Base-by-base conservation (phyloP, 2,329 filamentous ascomycete genomes). In the Alternaria postmessia region DNA sequence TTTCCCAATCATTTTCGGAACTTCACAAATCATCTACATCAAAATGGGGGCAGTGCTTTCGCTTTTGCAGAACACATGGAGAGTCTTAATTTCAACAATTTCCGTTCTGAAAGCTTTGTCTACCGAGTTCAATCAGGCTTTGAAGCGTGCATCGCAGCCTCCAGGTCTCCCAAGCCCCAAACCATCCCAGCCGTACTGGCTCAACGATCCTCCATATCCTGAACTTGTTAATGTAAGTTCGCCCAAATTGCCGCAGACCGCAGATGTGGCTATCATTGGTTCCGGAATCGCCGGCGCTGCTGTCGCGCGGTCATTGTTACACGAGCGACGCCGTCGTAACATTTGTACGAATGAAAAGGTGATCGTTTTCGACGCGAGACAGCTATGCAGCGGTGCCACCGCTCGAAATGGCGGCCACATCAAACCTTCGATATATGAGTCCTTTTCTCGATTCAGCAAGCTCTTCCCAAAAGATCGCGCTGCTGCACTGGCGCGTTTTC, bases 281-380 rank as follows among this genome's bases (percentile, higher is more conserved):
- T 86, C 84, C 36, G 86, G 86, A 1, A 86, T 87, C 59, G 83
- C 84, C 2, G 84, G 80, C 9, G 80, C 78, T 3, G 77, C 78
- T 20, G 71, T 81, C 16, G 81, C 80, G 4, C 68, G 78, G 20
- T 74, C 77, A 4, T 43, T 63, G 12, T 55, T 79, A 3, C 66
- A 79, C 26, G 51, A 65, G 22, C 65, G 68, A 28, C 55, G 56
- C 14, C 54, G 55, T 9, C 26, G 47, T 26, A 55, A 47, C 32
- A 51, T 9, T 4, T 14, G 7, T 32, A 48, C 51, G 7, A n/a
- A 24, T 20, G 57, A 64, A 32, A 63, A 54, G n/a, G 51, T 86
- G 5, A 77, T 83, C 2, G 80, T 86, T 8, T 49, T 76, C 4
- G 74, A 77, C 38, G 74, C 74, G 3, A 64, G 74, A 9, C 63